Conservation (phyloP, 2,329 filamentous ascomycete species). For the Mycosphaerella arachidis region DNA sequence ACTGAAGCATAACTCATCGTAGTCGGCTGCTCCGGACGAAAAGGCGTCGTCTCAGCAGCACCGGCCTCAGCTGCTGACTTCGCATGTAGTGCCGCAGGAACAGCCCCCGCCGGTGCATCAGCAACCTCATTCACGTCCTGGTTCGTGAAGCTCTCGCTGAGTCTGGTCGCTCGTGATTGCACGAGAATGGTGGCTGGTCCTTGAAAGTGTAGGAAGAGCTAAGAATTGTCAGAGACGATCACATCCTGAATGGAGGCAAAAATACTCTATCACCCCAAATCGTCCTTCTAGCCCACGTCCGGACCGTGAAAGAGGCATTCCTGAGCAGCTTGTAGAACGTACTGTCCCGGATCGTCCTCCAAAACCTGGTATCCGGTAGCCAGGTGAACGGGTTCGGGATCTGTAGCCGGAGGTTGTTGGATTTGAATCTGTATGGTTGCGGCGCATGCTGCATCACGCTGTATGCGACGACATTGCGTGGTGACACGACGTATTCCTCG, state of each 20-base stretch:
- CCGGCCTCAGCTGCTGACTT: conserved; percentile 28
- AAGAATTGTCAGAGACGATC: conserved; percentile 2
- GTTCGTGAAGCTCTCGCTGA: conserved; percentile 71
- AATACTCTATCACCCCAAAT: conserved; percentile 83
- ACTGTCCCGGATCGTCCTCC: conserved; percentile 67
- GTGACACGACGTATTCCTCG: conserved; percentile 88
- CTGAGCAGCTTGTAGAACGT: conserved; percentile 67
- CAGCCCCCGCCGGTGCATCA: conserved; percentile 68
- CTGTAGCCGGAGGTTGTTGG: conserved; percentile 69
- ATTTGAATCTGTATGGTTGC: conserved; percentile 80
- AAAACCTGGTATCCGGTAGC: conserved; percentile 67
- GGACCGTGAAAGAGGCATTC: conserved; percentile 61
- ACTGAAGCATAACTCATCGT: conserved; percentile 34
- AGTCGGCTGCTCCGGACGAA: conserved; percentile 23
- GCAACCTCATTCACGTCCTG: conserved; percentile 88
- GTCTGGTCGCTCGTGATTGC: conserved; percentile 75
- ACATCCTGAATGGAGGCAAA: neutral
- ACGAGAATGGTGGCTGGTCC: conserved; percentile 82
- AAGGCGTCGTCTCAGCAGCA: conserved; percentile 16
- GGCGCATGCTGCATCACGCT: conserved; percentile 69
- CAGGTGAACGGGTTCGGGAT: conserved; percentile 63
- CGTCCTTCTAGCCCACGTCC: conserved; percentile 72
- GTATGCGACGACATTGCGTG: conserved; percentile 87
- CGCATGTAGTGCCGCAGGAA: conserved; percentile 53
- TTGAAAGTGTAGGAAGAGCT: conserved; percentile 82